These are phyloP conservation scores for Ustilago crameri DNA, from an alignment of 1,284 basidiomycete species.

Conservation along the genomic window DNA sequence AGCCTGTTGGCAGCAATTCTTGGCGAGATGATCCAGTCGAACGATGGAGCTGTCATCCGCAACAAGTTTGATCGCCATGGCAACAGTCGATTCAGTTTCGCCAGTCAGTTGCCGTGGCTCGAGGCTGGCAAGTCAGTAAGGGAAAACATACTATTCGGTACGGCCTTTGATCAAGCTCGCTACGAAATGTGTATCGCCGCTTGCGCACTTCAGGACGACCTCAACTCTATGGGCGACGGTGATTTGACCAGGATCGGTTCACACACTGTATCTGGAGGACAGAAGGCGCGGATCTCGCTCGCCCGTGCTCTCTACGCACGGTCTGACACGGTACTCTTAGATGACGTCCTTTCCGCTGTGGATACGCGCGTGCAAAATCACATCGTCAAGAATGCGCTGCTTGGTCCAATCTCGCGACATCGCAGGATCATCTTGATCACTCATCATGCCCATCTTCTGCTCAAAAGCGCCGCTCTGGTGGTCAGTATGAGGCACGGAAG, in stretches of 20 bases:
- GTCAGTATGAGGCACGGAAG: conserved; percentile 53
- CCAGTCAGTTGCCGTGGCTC: conserved; percentile 46
- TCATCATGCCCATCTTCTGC: conserved; percentile 70
- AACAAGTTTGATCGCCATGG: conserved; percentile 49
- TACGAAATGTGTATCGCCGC: conserved; percentile 56
- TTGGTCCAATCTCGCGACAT: conserved; percentile 66
- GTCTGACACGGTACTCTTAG: conserved; percentile 57
- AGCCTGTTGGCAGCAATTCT: conserved; percentile 57
- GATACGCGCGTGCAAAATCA: conserved; percentile 75
- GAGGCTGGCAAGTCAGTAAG: conserved; percentile 51
- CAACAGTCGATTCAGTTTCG: conserved; percentile 53
- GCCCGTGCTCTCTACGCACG: conserved; percentile 63
- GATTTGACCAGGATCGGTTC: conserved; percentile 62
- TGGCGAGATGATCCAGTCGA: conserved; percentile 55
- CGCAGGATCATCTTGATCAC: conserved; percentile 80
- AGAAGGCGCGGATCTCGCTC: conserved; percentile 60
- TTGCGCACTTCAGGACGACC: conserved; percentile 59
- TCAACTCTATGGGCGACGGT: conserved; percentile 58
- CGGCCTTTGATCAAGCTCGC: conserved; percentile 43
- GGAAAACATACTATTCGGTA: conserved; percentile 60
- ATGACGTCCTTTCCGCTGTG: conserved; percentile 70
- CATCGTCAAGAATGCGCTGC: conserved; percentile 43
- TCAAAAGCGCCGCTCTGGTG: conserved; percentile 34
- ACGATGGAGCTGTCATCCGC: conserved; percentile 29
- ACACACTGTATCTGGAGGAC: conserved; percentile 62